Evolutionary conservation across 2,329 filamentous ascomycete species (phyloP), one percentile per base, ranked within the genome.

Genomic region (Leptographium lundbergii): DNA sequence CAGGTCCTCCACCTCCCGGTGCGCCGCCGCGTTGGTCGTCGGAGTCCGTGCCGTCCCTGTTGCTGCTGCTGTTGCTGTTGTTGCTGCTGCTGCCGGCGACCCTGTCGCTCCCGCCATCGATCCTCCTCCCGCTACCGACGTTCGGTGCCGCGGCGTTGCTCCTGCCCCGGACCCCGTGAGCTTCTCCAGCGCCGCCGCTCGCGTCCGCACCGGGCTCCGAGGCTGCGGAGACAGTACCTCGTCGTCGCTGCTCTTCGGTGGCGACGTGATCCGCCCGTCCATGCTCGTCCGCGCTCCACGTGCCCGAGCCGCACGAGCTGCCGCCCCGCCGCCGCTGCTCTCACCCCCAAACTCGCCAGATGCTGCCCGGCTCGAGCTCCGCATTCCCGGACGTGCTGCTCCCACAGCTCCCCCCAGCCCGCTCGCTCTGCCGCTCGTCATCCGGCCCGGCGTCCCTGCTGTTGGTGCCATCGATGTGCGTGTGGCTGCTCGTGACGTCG

Each of bases 1-100:
- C 19, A 96, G 76, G 64, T 95, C 89, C 65, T 96, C 91, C 24
- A 92, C 83, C 67, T 95, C 88, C 62, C 86, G 79, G 25, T 74
- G 78, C 2, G 79, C 72, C 1, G 80, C 76, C 9, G 80, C 72
- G 60, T 62, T 57, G 0, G 63, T 54, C 7, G 62, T 50, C 1
- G 59, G 64, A 69, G 73, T 64, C 22, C 69, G 70, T 24, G n/a
- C 32, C 10, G 51, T 59, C 27, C 69, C 63, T 3, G 69, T 63
- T 48, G 54, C 17, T 10, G 51, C 59, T 32, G 69, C 63, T 3
- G 69, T 63, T 48, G 42, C 17, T 11, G 54, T 11, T 29, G 36
- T 13, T 6, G 34, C 3, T 56, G 54, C 4, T 56, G 54, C 69
- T 24, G 39, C 59, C 25, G 50, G 10, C 6, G 42, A 32, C 13